Base-by-base conservation (phyloP, 345 rosid genomes). In the Carallia brachiata region DNA sequence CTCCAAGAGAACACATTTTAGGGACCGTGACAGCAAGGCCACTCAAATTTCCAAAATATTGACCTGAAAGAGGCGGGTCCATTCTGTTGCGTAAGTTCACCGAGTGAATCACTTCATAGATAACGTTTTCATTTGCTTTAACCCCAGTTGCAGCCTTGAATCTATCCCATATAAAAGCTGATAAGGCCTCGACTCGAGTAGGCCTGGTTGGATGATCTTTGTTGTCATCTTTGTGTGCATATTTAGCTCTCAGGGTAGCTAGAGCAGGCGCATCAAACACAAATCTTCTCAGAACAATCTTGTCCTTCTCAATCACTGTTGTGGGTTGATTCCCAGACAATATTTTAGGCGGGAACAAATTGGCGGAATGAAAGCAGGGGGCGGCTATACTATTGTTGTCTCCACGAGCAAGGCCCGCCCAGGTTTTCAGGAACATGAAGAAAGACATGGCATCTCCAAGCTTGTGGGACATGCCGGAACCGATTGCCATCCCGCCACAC, bases 311-410 rank as follows among this genome's bases (percentile, higher is more conserved):
- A 50, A 70, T 78, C 39, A 79, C 78, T 1, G 68, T 70, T 15
- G 60, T 40, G 31, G 70, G 44, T 34, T 67, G 64, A 27, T 70
- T 53, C 5, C 70, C 76, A 0, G 64, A 68, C 4, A 77, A 4
- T 23, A 79, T 80, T 47, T 60, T 70, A 0, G 85, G 84, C 7
- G 91, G 91, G 57, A 89, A 79, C 52, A 82, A 55, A 3, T 59
- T 52, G 4, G 83, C 77, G 4, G 80, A 78, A 36, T 68, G 67
- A 40, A 89, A 79, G 3, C 64, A 52, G 10, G 87, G 87, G 28
- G 37, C 60, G 7, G 8, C 5, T 16, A 7, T 53, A 57, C 12
- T 16, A 32, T 1, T 32, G 6, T 27, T 36, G 3, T 36, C 57
- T 0, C 78, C 65, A 10, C 73, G 48, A 16, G 73, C 61, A 47